Evolutionary conservation across 176 grass and related monocot species (phyloP).

Genomic region (Aegilops umbellulata): DNA sequence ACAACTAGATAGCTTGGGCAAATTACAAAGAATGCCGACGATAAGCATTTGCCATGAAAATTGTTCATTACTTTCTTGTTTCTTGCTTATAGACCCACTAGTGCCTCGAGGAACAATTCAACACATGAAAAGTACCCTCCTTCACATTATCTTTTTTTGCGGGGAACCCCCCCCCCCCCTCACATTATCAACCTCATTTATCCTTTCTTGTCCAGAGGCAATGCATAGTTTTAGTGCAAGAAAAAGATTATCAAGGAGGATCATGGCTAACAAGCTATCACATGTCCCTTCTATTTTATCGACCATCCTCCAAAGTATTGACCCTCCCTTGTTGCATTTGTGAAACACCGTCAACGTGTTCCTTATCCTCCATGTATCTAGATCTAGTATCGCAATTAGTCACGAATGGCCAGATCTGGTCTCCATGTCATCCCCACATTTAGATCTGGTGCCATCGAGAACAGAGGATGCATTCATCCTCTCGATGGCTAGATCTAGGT

Average conservation of each 20-base stretch:
- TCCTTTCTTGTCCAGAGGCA: not conserved
- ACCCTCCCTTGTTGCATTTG: not conserved
- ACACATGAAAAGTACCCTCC: not conserved
- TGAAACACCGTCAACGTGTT: not conserved
- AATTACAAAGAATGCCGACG: too few relatives aligned
- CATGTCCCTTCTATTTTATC: not conserved
- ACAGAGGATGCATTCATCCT: not conserved
- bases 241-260: too few relatives aligned
- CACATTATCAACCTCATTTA: not conserved
- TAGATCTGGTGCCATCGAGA: not conserved
- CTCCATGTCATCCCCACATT: not conserved
- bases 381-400: fast-evolving
- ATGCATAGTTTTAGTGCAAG: too few relatives aligned
- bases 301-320: not conserved
- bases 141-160: too few relatives aligned
- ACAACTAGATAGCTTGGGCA: too few relatives aligned
- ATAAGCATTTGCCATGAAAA: too few relatives aligned
- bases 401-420: not conserved
- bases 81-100: too few relatives aligned
- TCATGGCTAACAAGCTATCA: not conserved
- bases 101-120: not conserved
- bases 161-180: not conserved
- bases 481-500: not conserved
- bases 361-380: not conserved
- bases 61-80: too few relatives aligned